These are phyloP conservation scores for Sanghuangporus sanghuang DNA, from an alignment of 1,284 basidiomycete genomes.

Conservation along the genomic window DNA sequence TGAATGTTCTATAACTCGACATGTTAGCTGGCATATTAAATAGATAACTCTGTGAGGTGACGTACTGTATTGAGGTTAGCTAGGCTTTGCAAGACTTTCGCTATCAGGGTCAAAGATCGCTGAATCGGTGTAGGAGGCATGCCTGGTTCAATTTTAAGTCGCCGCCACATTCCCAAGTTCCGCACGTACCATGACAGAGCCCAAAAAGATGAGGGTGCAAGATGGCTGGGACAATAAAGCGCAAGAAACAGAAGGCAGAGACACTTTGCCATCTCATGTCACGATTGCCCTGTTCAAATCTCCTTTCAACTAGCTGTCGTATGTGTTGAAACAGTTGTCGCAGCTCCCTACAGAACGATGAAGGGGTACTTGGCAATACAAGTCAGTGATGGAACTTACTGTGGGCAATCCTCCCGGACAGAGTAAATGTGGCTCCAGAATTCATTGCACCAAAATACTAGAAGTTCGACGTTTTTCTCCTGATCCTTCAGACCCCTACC, in stretches of 20 bases:
- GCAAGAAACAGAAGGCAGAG: conserved; percentile 79
- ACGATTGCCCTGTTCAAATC: conserved; percentile 46
- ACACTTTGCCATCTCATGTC: conserved; percentile 75
- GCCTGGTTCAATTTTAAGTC: conserved; percentile 35
- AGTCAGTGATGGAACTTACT: conserved; percentile 41
- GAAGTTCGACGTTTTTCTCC: conserved; percentile 50
- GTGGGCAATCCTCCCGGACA: conserved; percentile 65
- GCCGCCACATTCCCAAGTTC: conserved; percentile 38
- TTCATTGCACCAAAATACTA: conserved; percentile 70
- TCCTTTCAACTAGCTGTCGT: conserved; percentile 62
- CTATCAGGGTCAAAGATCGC: conserved; percentile 71
- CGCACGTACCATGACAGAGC: conserved; percentile 64
- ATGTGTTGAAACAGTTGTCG: conserved; percentile 67
- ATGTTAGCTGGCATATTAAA: conserved; percentile 2
- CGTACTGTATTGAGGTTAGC: conserved; percentile 72
- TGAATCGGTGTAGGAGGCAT: conserved; percentile 60
- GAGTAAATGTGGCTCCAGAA: conserved; percentile 78
- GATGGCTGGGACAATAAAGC: conserved; percentile 80
- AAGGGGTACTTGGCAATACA: conserved; percentile 12
- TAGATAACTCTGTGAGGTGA: conserved; percentile 15
- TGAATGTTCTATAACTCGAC: conserved; percentile 42
- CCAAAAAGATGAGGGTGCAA: conserved; percentile 75
- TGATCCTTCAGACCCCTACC: conserved; percentile 53
- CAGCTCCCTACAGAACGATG: conserved; percentile 54
- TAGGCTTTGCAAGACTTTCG: conserved; percentile 75